These are phyloP conservation scores for Irpex sp. DNA, from an alignment of 1,284 basidiomycete species.

Conservation along the genomic window DNA sequence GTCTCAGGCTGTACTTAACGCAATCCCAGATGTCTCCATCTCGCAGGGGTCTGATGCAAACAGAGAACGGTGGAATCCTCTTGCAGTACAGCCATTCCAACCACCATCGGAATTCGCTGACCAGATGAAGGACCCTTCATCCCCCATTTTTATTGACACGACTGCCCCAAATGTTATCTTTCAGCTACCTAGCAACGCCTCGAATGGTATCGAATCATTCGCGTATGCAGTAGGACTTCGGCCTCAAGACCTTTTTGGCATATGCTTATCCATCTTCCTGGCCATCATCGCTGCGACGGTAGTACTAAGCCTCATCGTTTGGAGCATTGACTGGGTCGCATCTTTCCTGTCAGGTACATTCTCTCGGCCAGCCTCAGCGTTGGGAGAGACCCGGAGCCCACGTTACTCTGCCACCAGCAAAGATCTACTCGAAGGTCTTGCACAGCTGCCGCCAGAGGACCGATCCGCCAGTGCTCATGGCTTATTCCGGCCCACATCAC, in stretches of 20 bases:
- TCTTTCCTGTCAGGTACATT: constrained; percentile 34
- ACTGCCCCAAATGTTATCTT: constrained; percentile 69
- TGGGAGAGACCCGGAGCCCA: constrained; percentile 50
- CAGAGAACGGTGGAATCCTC: constrained; percentile 61
- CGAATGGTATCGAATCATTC: constrained; percentile 73
- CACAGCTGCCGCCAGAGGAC: constrained; percentile 41
- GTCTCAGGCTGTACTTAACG: background rate
- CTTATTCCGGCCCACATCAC: constrained; percentile 30
- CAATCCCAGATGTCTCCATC: constrained; percentile 67
- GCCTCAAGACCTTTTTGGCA: constrained; percentile 81
- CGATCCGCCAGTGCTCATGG: constrained; percentile 48
- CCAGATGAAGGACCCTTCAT: constrained; percentile 67
- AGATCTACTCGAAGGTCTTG: constrained; percentile 43
- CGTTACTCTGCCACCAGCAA: constrained; percentile 47
- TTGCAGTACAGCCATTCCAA: constrained; percentile 54
- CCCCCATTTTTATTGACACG: constrained; percentile 77
- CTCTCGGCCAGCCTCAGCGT: constrained; percentile 22
- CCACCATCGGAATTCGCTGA: constrained; percentile 65
- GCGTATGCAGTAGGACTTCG: constrained; percentile 79
- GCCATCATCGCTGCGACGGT: constrained; percentile 73
- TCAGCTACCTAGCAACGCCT: constrained; percentile 59
- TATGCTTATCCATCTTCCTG: constrained; percentile 82
- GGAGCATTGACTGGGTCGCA: constrained; percentile 63
- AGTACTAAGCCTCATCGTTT: constrained; percentile 66
- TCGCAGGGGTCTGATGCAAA: constrained; percentile 42